phyloP scores from a whole-genome alignment of 176 grass and related monocot species.

The Zea luxurians region DNA sequence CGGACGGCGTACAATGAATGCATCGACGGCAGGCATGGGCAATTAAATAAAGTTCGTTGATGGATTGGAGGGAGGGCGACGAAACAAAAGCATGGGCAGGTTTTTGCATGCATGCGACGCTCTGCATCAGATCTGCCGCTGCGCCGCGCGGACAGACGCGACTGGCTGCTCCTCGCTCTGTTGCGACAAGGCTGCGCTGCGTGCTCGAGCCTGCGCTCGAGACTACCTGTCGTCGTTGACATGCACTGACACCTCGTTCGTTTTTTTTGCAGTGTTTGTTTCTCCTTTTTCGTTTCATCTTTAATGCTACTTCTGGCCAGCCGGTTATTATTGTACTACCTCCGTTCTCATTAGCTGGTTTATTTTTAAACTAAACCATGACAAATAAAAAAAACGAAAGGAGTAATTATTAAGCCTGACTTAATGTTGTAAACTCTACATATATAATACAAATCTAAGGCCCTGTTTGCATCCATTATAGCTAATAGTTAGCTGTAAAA shows the following conservation, averaged over 20 bases:
- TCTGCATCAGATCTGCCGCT: slow-evolving; percentile 22
- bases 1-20: neutral
- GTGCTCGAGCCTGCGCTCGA: slow-evolving; percentile 31
- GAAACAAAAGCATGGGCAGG: slow-evolving; percentile 39
- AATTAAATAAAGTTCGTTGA: neutral
- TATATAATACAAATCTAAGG: too few species aligned
- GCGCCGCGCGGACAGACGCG: neutral
- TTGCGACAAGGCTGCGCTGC: slow-evolving; percentile 32
- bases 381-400: too few species aligned
- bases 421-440: too few species aligned
- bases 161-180: slow-evolving; percentile 2
- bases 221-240: slow-evolving; percentile 59
- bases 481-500: too few species aligned
- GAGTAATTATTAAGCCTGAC: too few species aligned
- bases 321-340: neutral
- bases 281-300: neutral
- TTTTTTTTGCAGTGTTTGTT: slow-evolving; percentile 14
- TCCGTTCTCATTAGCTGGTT: too few species aligned
- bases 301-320: neutral
- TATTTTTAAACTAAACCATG: too few species aligned
- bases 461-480: too few species aligned
- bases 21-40: neutral
- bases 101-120: slow-evolving; percentile 38
- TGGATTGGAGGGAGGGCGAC: slow-evolving; percentile 29
- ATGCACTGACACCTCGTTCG: slow-evolving; percentile 24